These are phyloP conservation scores for Polyporus arcularius DNA, from an alignment of 768 basidiomycete species.

Conservation along the genomic window DNA sequence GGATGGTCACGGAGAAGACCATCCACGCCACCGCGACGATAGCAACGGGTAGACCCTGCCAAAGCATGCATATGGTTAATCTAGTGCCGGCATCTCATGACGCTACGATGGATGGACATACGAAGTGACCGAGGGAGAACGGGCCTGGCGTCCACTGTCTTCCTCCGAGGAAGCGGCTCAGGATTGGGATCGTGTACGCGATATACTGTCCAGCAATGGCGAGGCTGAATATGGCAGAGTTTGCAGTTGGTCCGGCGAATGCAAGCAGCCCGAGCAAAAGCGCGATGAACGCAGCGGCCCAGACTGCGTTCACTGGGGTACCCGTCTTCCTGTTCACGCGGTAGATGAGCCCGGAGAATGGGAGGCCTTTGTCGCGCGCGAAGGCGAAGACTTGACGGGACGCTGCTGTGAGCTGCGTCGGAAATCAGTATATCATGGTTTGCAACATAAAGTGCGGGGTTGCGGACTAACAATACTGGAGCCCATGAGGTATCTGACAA, in stretches of 20 bases:
- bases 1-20: slow-evolving; percentile 36
- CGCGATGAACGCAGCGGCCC: slow-evolving; percentile 50
- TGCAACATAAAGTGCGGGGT: too few relatives aligned
- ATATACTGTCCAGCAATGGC: slow-evolving; percentile 26
- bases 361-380: slow-evolving; percentile 66
- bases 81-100: too few relatives aligned
- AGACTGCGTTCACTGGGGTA: slow-evolving; percentile 60
- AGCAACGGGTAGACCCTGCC: slow-evolving; percentile 33
- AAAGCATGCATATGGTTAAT: too few relatives aligned
- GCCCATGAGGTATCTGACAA: slow-evolving; percentile 54
- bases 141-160: slow-evolving; percentile 34
- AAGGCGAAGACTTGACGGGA: slow-evolving; percentile 73
- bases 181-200: slow-evolving; percentile 37
- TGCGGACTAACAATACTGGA: slow-evolving; percentile 46
- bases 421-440: too few relatives aligned
- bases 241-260: slow-evolving; percentile 54
- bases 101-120: slow-evolving; percentile 7
- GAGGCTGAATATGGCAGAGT: slow-evolving; percentile 39
- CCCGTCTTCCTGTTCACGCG: slow-evolving; percentile 52
- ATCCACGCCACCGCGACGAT: slow-evolving; percentile 38
- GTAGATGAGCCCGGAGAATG: slow-evolving; percentile 63
- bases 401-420: slow-evolving; percentile 39
- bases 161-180: slow-evolving; percentile 32
- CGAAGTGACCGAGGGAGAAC: slow-evolving; percentile 35
- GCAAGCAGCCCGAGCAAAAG: slow-evolving; percentile 56